phyloP scores from a whole-genome alignment of 164 flowering plant genomes.

The Magnolia officinalis region DNA sequence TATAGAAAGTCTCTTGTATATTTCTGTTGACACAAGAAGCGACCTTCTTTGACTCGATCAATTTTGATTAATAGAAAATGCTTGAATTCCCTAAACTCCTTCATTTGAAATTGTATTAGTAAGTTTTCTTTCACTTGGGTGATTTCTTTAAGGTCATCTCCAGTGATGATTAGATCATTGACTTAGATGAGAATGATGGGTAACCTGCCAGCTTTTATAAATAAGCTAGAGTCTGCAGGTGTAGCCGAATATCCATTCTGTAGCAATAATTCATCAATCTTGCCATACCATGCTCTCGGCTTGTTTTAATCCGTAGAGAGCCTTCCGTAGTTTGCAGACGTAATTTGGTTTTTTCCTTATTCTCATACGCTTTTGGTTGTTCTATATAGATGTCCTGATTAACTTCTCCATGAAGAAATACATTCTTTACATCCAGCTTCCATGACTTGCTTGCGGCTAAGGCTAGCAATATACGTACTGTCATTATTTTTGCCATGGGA shows the following conservation, averaged over 20 bases:
- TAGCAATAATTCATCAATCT: neutral
- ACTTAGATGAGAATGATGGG: too few relatives aligned
- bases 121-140: neutral
- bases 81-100: neutral
- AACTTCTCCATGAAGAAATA: neutral
- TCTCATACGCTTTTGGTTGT: neutral
- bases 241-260: neutral
- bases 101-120: neutral
- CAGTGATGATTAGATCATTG: too few relatives aligned
- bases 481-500: neutral
- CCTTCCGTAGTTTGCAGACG: constrained; percentile 1
- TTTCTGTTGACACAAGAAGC: neutral
- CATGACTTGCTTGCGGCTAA: neutral
- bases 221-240: too few relatives aligned
- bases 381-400: neutral
- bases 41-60: neutral
- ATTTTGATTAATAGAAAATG: neutral
- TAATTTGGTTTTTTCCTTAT: neutral
- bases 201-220: too few relatives aligned
- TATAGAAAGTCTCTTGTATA: neutral
- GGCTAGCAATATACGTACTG: neutral
- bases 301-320: neutral
- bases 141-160: too few relatives aligned
- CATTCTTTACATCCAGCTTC: neutral
- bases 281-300: neutral